phyloP scores from a whole-genome alignment of 73 alveolate species.

The Tetrahymena elliotti region DNA sequence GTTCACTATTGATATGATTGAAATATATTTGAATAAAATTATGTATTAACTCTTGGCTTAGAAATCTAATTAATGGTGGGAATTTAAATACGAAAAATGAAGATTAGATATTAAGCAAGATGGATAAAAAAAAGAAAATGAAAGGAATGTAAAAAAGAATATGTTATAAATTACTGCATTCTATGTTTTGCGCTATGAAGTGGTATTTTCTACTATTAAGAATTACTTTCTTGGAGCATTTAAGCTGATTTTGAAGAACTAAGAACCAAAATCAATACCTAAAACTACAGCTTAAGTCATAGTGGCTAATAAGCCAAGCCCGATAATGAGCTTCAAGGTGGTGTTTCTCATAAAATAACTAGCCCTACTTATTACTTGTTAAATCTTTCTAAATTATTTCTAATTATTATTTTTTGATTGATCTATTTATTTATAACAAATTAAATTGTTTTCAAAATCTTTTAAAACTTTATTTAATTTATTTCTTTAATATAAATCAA shows the following conservation, averaged over 20 bases:
- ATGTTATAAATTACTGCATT: conserved; percentile 33
- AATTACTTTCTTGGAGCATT: conserved; percentile 93
- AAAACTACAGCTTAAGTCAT: conserved; percentile 49
- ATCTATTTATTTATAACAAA: not conserved
- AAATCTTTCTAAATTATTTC: not conserved
- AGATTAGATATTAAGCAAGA: not conserved
- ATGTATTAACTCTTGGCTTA: too few species aligned
- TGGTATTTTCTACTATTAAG: conserved; percentile 79
- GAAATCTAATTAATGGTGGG: too few species aligned
- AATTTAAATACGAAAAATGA: too few species aligned
- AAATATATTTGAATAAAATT: too few species aligned
- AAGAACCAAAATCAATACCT: conserved; percentile 92
- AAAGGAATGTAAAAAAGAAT: not conserved
- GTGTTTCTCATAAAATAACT: not conserved
- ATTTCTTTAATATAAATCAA: not conserved
- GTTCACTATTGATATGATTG: too few species aligned
- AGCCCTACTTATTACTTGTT: not conserved
- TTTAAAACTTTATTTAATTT: not conserved
- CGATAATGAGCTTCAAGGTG: not conserved
- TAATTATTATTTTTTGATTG: not conserved
- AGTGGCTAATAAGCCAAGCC: not conserved
- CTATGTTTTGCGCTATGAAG: conserved; percentile 81
- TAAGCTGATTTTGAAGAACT: conserved; percentile 80
- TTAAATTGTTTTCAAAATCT: not conserved
- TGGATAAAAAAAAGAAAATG: not conserved